A percentile compares a stretch with the other conserved stretches of the same genome.
Evolutionary conservation across 768 basidiomycete genomes (phyloP).

Genomic region (Pholiota conissans): DNA sequence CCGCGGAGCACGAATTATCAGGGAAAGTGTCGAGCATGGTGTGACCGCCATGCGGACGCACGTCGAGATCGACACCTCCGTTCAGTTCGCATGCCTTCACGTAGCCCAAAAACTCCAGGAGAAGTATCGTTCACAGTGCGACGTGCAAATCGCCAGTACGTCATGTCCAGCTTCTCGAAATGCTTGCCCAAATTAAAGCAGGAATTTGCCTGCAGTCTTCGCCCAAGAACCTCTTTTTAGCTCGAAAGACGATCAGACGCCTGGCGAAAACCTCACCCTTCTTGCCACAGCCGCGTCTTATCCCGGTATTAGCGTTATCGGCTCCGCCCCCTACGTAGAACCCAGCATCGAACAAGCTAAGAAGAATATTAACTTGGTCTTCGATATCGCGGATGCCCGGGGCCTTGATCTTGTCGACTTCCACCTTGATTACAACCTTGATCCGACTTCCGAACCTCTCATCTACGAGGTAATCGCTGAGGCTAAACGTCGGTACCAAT

Average conservation of each 20-base stretch:
- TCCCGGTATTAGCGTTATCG: conserved; percentile 48
- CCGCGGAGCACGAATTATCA: conserved; percentile 54
- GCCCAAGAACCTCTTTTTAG: conserved; percentile 60
- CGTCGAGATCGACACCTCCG: conserved; percentile 60
- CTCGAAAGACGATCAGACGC: conserved; percentile 28
- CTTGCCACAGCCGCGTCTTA: conserved; percentile 41
- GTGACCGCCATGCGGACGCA: conserved; percentile 69
- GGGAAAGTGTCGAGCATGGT: conserved; percentile 59
- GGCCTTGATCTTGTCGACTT: conserved; percentile 52
- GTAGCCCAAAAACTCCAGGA: conserved; percentile 47
- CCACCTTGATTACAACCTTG: conserved; percentile 69
- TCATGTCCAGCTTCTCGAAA: conserved; percentile 9
- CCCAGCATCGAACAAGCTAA: conserved; percentile 45
- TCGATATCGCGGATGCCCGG: conserved; percentile 43
- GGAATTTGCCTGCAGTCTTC: conserved; percentile 41
- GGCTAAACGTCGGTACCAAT: conserved; percentile 20
- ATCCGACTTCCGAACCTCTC: conserved; percentile 48
- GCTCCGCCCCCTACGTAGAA: conserved; percentile 70
- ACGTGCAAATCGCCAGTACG: conserved; percentile 59
- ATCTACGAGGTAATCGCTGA: conserved; percentile 54
- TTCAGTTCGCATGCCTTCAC: conserved; percentile 55
- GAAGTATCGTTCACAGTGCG: conserved; percentile 45
- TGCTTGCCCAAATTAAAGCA: background rate
- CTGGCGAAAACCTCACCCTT: conserved; percentile 46
- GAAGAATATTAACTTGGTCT: conserved; percentile 52